Base-by-base conservation (phyloP, 2,329 filamentous ascomycete genomes). In the Aureobasidium zeae region DNA sequence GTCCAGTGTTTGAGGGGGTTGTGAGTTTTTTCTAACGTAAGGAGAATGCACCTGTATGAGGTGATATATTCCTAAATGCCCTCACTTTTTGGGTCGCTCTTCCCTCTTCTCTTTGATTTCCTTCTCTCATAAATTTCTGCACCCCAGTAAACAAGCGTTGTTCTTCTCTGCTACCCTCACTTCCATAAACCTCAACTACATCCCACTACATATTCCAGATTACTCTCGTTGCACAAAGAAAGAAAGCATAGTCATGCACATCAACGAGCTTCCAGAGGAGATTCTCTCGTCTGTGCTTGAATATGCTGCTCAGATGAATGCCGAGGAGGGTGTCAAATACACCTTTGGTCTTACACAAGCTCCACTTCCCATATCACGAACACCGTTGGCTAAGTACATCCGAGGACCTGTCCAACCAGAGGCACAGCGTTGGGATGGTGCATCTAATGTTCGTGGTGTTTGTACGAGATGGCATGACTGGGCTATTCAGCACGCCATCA, bases 291-390 rank as follows among this genome's bases (percentile, higher is more conserved):
- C 67, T 49, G 73, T 75, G 55, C 67, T 75, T 41, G 60, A 68
- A 35, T 59, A 67, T 50, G 64, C 70, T 46, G 64, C 70, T 49
- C 60, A 63, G 46, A 57, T 66, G 52, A 73, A 74, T 53, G 60
- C 63, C 48, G 57, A 58, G 37, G 62, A 72, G 56, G 65, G 65
- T 33, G 66, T 66, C 15, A 63, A 58, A 42, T 75, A 65, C 57
- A 73, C 70, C 44, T 75, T 72, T 53, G 72, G 72, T 46, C 60
- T 75, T 20, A 67, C 63, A 19, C 65, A 73, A 55, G 65, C 68
- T 20, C 65, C 65, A 5, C 57, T 69, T 46, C 69, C 68, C 7
- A 56, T 69, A 39, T 61, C 69, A 51, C 61, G 63, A 51, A 56
- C 62, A 17, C 59, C 62, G 29, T 59, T 72, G 39, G 63, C 70